These are phyloP conservation scores for Heimioporus retisporus DNA, from an alignment of 1,284 basidiomycete species.

Conservation along the genomic window DNA sequence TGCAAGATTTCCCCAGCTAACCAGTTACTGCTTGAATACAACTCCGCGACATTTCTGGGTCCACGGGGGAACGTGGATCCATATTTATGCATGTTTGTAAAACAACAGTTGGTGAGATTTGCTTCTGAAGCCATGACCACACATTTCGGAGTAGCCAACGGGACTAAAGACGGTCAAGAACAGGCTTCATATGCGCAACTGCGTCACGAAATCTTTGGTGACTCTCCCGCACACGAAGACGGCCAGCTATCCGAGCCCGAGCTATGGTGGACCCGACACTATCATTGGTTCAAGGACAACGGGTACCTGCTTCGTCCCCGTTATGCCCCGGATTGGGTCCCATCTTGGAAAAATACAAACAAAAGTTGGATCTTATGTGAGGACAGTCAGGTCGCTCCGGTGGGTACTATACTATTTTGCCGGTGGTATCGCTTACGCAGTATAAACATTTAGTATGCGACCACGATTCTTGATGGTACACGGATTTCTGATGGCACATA, in stretches of 20 bases:
- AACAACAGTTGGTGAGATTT: neutral
- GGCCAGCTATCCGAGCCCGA: slow-evolving; percentile 18
- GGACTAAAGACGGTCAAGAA: slow-evolving; percentile 7
- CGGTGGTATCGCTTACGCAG: no score
- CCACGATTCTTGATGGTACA: slow-evolving; percentile 43
- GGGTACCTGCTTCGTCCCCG: slow-evolving; percentile 51
- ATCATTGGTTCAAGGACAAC: slow-evolving; percentile 41
- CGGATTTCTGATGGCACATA: slow-evolving; percentile 39
- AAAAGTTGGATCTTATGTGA: slow-evolving; percentile 30
- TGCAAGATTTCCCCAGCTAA: neutral
- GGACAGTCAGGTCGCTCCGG: slow-evolving; percentile 26
- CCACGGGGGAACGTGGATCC: slow-evolving; percentile 19
- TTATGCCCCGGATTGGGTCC: slow-evolving; percentile 48
- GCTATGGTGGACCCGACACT: slow-evolving; percentile 42
- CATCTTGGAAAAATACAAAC: slow-evolving; percentile 44
- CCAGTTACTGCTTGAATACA: neutral
- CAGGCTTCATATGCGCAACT: slow-evolving; percentile 6
- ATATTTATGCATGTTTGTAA: slow-evolving; percentile 22
- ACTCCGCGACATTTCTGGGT: slow-evolving; percentile 12
- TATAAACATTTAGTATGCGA: slow-evolving; percentile 12
- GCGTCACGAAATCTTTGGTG: slow-evolving; percentile 1
- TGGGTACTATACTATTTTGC: neutral
- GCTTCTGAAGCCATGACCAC: neutral
- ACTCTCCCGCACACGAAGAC: neutral
- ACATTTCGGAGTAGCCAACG: slow-evolving; percentile 2